A percentile compares a stretch with the other conserved stretches of the same genome.
These are phyloP conservation scores for Scenedesmus sp. DNA, from an alignment of 163 green algal species.

Conservation along the genomic window DNA sequence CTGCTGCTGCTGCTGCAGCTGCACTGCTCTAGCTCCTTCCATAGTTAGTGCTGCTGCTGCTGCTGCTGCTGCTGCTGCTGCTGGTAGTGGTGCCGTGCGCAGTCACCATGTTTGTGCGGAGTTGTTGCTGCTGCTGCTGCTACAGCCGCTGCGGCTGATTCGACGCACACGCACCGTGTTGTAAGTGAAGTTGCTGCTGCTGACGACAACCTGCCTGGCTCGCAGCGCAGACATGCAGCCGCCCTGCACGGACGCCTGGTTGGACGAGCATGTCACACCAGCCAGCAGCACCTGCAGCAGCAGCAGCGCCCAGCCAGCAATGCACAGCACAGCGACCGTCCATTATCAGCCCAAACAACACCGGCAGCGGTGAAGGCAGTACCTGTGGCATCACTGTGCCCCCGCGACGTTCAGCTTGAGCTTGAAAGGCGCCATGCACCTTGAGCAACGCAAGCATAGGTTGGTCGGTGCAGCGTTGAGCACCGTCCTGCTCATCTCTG, in stretches of 20 bases:
- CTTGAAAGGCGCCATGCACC: no score
- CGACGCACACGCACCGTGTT: background rate
- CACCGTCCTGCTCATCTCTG: background rate
- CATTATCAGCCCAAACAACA: no score
- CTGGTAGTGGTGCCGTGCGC: background rate
- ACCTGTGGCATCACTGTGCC: no score
- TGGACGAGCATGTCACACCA: background rate
- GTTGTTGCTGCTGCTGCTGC: background rate
- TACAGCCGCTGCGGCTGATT: background rate
- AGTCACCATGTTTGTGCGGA: background rate
- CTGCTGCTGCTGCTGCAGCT: slow-evolving; percentile 14
- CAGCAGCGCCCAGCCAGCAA: background rate
- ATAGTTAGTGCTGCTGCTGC: background rate
- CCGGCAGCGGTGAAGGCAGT: no score
- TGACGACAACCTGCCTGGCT: background rate
- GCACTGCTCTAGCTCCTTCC: background rate
- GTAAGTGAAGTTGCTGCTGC: background rate
- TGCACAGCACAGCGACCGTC: background rate
- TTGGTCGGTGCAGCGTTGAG: no score
- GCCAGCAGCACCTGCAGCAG: background rate
- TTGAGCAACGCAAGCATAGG: no score
- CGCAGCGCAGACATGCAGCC: background rate
- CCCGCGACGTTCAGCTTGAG: no score
- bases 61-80: background rate
- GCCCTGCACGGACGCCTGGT: background rate